Evolutionary conservation across 495 filamentous ascomycete species (phyloP), one percentile per base, ranked within the genome.

Genomic region (Corynascus novoguineensis): DNA sequence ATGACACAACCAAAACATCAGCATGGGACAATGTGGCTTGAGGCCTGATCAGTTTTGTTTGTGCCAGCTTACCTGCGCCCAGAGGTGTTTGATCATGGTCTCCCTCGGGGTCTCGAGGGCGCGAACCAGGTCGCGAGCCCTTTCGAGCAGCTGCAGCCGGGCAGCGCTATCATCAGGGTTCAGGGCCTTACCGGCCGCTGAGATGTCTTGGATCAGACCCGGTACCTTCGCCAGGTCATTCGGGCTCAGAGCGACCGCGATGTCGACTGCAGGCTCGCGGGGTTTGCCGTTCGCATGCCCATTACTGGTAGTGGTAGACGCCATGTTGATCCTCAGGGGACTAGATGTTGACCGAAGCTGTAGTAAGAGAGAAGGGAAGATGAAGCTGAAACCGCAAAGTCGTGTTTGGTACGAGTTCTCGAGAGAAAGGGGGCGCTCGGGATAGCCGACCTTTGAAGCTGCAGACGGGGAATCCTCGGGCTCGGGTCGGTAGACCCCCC

Each of bases 41-140:
- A 47, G 25, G 44, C 17, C 2, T 29, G 12, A 40, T 19, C n/a
- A n/a, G n/a, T n/a, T n/a, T n/a, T n/a, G n/a, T n/a, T n/a, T n/a
- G n/a, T n/a, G n/a, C n/a, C n/a, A n/a, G 11, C 61, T 28, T n/a
- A 58, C 69, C 59, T 73, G 58, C 0, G 68, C 71, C 53, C 71
- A 69, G 44, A 57, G 29, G 8, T 73, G 71, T 59, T 63, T 55
- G 32, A 71, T 50, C 66, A 71, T 64, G 21, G 64, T 70, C 63
- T 73, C 71, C 0, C 68, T 60, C 6, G 71, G 71, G 15, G 66
- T 70, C 49, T 72, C 66, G 12, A 72, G 62, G 0, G 68, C 64
- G 1, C 57, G 57, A 12, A 64, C 55, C 2, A 73, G 57, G 11
- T 54, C 40, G 12, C 65, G 61, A 19, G 68, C 66, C 27, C 65